phyloP scores from a whole-genome alignment of 768 basidiomycete species.

The Boletus patriciae region DNA sequence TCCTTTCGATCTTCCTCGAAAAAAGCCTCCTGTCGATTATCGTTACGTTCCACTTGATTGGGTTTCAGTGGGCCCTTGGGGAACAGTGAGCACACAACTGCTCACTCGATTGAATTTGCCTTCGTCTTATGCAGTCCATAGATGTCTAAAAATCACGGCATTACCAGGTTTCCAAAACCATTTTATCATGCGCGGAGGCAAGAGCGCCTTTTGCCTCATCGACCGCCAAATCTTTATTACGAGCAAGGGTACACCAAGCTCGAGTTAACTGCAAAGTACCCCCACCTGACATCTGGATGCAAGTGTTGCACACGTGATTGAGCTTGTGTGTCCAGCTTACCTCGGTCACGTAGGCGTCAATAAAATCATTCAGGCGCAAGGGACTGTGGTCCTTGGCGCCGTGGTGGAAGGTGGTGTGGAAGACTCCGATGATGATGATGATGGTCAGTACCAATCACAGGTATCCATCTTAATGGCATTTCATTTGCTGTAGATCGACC shows the following conservation, averaged over 20 bases:
- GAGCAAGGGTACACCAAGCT: conserved; percentile 29
- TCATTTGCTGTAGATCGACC: conserved; percentile 12
- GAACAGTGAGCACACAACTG: conserved; percentile 15
- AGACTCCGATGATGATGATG: conserved; percentile 31
- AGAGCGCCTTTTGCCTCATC: conserved; percentile 20
- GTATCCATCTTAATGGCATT: conserved; percentile 15
- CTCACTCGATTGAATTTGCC: neutral
- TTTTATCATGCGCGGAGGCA: conserved; percentile 23
- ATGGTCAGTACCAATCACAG: conserved; percentile 16
- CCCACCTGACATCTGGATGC: conserved; percentile 47
- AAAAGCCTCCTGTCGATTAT: conserved; percentile 20
- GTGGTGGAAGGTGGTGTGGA: conserved; percentile 46
- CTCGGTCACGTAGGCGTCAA: conserved; percentile 44
- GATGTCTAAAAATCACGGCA: conserved; percentile 14
- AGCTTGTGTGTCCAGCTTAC: conserved; percentile 3
- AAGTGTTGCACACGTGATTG: conserved; percentile 8
- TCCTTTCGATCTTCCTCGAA: conserved; percentile 14
- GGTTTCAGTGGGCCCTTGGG: conserved; percentile 19
- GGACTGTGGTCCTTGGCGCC: conserved; percentile 45
- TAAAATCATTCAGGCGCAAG: conserved; percentile 47
- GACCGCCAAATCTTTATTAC: conserved; percentile 25
- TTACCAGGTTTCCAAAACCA: conserved; percentile 23
- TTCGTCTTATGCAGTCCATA: conserved; percentile 2
- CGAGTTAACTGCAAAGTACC: conserved; percentile 35
- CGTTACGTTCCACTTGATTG: conserved; percentile 21